Percentiles rank a stretch among this genome's conserved stretches.
phyloP scores from a whole-genome alignment of 2,329 filamentous ascomycete genomes.

The Aspergillus sp. region DNA sequence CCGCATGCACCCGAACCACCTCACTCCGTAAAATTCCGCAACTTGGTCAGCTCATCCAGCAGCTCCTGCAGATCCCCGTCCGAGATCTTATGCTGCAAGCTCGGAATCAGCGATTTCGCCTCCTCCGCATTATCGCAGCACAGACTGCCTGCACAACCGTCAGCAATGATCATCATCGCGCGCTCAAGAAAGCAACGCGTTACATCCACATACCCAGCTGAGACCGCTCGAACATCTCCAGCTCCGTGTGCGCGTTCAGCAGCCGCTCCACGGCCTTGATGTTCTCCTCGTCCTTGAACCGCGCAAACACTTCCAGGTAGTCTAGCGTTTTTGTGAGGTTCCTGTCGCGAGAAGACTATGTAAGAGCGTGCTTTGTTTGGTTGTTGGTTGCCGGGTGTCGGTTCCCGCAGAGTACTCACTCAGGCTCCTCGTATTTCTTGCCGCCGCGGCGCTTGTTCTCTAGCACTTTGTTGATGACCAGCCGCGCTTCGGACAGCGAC shows the following conservation, averaged over 20 bases:
- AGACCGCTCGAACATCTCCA: constrained; percentile 90
- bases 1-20: not conserved
- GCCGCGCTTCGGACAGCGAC: constrained; percentile 84
- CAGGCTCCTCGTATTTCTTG: constrained; percentile 80
- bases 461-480: constrained; percentile 87
- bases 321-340: constrained; percentile 84
- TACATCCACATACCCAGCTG: constrained; percentile 67
- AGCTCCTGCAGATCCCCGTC: constrained; percentile 86
- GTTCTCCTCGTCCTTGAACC: constrained; percentile 93
- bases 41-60: constrained; percentile 85
- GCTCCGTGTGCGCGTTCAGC: constrained; percentile 69
- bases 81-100: constrained; percentile 79
- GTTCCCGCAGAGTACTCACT: constrained; percentile 54
- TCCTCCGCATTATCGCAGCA: constrained; percentile 93
- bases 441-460: constrained; percentile 74
- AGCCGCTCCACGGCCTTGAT: constrained; percentile 91
- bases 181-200: too few species aligned
- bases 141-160: constrained; percentile 64
- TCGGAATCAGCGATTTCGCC: constrained; percentile 93
- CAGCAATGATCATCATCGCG: too few species aligned
- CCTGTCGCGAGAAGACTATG: constrained; percentile 15
- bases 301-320: constrained; percentile 90
- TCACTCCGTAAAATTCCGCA: constrained; percentile 53
- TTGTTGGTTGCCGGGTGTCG: not conserved
- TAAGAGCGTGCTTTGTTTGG: not conserved